A percentile compares a stretch with the other conserved stretches of the same genome.
Evolutionary conservation across 805 yeast species (phyloP).

Genomic region (Candida incommunis): DNA sequence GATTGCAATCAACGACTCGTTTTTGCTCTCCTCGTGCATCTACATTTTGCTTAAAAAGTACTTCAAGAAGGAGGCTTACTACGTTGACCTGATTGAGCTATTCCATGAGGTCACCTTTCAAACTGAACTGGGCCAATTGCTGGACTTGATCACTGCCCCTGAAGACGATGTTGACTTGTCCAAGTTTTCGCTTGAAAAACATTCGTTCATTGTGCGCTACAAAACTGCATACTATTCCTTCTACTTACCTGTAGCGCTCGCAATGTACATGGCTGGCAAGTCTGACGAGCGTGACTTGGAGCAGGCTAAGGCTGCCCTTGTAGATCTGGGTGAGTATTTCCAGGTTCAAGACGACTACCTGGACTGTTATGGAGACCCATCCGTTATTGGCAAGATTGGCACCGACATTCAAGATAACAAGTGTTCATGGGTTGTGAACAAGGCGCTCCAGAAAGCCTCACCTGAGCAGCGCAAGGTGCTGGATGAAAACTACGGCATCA

Average conservation of each 20-base stretch:
- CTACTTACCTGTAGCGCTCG: constrained; percentile 93
- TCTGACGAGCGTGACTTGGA: constrained; percentile 57
- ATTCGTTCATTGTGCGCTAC: constrained; percentile 87
- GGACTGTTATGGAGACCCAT: constrained; percentile 96
- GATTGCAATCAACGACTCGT: constrained; percentile 93
- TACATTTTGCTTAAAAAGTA: constrained; percentile 79
- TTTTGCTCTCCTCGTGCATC: constrained; percentile 91
- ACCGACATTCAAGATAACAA: constrained; percentile 97
- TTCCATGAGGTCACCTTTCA: constrained; percentile 97
- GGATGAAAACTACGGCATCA: constrained; percentile 84
- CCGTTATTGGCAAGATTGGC: constrained; percentile 95
- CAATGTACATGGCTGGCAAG: constrained; percentile 85
- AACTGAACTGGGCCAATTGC: constrained; percentile 92
- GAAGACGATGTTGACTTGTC: constrained; percentile 83
- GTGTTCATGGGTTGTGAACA: constrained; percentile 95
- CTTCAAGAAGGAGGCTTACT: constrained; percentile 69
- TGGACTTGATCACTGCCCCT: constrained; percentile 94
- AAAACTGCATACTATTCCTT: constrained; percentile 97
- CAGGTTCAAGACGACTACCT: constrained; percentile 96
- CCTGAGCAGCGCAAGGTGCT: constrained; percentile 71
- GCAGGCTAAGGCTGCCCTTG: constrained; percentile 76
- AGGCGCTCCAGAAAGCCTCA: constrained; percentile 66
- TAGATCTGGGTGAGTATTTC: constrained; percentile 96
- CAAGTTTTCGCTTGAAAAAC: constrained; percentile 78
- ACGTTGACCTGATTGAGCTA: constrained; percentile 79